Conservation (phyloP, 2,329 filamentous ascomycete genomes). For the Ophiocordyceps camponoti-rufipedis region DNA sequence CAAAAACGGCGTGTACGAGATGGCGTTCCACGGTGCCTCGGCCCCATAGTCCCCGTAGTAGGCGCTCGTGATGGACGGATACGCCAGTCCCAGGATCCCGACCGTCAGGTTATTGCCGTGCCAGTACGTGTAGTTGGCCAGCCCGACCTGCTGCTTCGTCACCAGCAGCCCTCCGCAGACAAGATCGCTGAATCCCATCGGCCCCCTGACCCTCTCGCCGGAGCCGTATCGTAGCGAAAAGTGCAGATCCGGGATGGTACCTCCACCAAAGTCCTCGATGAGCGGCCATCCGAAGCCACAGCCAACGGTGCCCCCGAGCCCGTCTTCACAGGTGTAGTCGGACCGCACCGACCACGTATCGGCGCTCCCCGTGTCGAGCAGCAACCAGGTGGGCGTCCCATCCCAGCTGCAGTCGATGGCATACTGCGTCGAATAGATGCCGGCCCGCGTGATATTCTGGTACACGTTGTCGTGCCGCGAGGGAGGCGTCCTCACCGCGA, state of each 20-base stretch:
- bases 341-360: conserved; percentile 29
- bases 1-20: conserved; percentile 28
- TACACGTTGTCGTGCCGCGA: conserved; percentile 7
- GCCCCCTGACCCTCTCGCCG: conserved; percentile 27
- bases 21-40: conserved; percentile 18
- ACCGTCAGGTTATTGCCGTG: conserved; percentile 31
- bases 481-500: conserved; percentile 3
- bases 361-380: conserved; percentile 32
- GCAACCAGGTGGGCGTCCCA: conserved; percentile 17
- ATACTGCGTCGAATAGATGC: conserved; percentile 22
- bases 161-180: conserved; percentile 26
- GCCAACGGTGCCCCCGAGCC: conserved; percentile 12
- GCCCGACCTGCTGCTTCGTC: conserved; percentile 24
- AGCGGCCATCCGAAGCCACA: conserved; percentile 24
- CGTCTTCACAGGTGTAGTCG: conserved; percentile 23
- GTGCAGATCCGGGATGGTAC: conserved; percentile 21
- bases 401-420: conserved; percentile 22
- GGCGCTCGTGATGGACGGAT: conserved; percentile 29
- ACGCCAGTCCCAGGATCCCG: conserved; percentile 31
- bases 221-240: conserved; percentile 28
- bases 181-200: conserved; percentile 27
- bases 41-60: conserved; percentile 21
- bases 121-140: conserved; percentile 32
- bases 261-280: conserved; percentile 20
- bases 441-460: conserved; percentile 20